Percentiles rank a stretch among this genome's conserved stretches.
phyloP scores from a whole-genome alignment of 805 yeast species.

The Groenewaldozyma tartarivorans region DNA sequence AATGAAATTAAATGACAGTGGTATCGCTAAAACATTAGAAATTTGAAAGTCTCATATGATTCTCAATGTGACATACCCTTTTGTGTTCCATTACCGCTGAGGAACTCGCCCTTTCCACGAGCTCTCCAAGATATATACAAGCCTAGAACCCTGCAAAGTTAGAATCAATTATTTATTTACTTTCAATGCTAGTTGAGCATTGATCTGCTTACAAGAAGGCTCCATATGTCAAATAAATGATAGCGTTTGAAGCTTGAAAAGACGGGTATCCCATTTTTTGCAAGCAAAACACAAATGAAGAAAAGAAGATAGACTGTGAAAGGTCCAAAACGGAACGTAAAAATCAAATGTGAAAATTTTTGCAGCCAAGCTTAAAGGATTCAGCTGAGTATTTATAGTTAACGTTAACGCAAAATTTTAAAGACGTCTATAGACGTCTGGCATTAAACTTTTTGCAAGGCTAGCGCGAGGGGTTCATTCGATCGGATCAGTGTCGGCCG shows the following conservation, averaged over 20 bases:
- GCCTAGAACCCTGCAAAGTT: constrained; percentile 33
- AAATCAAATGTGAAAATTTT: too few relatives aligned
- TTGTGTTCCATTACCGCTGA: constrained; percentile 75
- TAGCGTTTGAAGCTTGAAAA: constrained; percentile 49
- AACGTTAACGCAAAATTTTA: too few relatives aligned
- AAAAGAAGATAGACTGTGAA: too few relatives aligned
- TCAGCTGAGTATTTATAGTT: too few relatives aligned
- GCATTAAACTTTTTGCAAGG: too few relatives aligned
- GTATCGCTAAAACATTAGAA: constrained; percentile 31
- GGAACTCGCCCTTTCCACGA: constrained; percentile 44
- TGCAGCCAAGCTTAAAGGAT: too few relatives aligned
- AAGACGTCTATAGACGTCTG: too few relatives aligned
- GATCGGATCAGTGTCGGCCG: too few relatives aligned
- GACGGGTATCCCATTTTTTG: constrained; percentile 36
- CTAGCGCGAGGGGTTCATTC: too few relatives aligned
- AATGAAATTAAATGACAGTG: constrained; percentile 77
- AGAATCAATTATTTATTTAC: not conserved
- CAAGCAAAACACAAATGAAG: too few relatives aligned
- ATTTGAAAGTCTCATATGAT: not conserved
- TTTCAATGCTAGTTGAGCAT: not conserved
- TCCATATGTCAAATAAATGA: constrained; percentile 53
- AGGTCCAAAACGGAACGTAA: too few relatives aligned
- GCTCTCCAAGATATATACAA: constrained; percentile 50
- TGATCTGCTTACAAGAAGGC: constrained; percentile 30
- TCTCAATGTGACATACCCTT: constrained; percentile 32